Evolutionary conservation across 2,329 filamentous ascomycete species (phyloP), one percentile per base, ranked within the genome.

Genomic region (Beauveria caledonica): DNA sequence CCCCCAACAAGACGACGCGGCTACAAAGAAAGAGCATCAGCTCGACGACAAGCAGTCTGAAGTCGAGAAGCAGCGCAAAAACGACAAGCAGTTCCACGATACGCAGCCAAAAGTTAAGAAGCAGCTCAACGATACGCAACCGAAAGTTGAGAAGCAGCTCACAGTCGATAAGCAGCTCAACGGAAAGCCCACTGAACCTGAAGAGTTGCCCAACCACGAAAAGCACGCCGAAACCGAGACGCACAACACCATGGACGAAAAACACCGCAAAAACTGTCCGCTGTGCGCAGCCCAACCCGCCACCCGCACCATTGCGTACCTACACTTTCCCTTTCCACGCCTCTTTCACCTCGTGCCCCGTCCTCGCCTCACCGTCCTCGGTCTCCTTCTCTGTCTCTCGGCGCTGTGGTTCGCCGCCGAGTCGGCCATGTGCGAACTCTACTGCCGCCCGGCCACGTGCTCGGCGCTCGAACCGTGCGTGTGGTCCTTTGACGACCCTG

Each of bases 401-500:
- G 68, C 73, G 0, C 54, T 78, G n/a, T 87, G 84, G 84, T 81
- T 79, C 60, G 66, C 75, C 5, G 68, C 77, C n/a, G 85, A 87
- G 68, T 75, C 75, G 0, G 68, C 72, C 27, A 80, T 82, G 73
- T 86, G 82, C 68, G 72, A 68, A 44, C 63, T 72, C 7, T 86
- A 80, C 70, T 85, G 82, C 66, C 78, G 79, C 17, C 81, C 82
- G 2, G 68, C 72, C n/a, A 75, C 74, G 36, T 85, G 83, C 64
- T 75, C 75, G 13, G 75, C 75, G 3, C 70, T 52, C 56, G 69
- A 62, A 51, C 75, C 77, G 1, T 86, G 83, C 67, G 74, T 78
- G 40, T 86, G 81, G 81, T 80, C 78, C 29, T 76, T 77, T 11
- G 76, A 81, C 50, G 84, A 86, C 67, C 84, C 84, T 0, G 78